These are phyloP conservation scores for Leccinum longicurvipes DNA, from an alignment of 768 basidiomycete genomes.

Conservation along the genomic window DNA sequence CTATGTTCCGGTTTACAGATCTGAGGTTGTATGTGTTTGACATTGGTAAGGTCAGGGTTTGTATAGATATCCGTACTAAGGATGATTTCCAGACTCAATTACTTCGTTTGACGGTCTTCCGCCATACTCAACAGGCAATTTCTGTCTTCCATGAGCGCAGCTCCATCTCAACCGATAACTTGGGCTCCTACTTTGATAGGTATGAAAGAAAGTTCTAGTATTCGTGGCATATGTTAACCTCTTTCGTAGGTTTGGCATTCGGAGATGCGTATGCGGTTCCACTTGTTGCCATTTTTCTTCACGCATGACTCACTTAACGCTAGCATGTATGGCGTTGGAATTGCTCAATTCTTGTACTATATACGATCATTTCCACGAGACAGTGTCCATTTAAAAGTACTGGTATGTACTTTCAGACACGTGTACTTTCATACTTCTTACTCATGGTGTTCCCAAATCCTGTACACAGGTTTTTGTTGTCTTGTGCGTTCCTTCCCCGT, in stretches of 20 bases:
- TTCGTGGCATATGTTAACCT: neutral
- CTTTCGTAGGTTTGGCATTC: constrained; percentile 18
- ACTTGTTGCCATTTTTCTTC: neutral
- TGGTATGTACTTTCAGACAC: constrained; percentile 7
- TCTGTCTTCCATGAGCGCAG: constrained; percentile 3
- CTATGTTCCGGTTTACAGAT: too few species aligned
- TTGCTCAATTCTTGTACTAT: constrained; percentile 8
- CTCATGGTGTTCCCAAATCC: neutral
- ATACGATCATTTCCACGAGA: constrained; percentile 17
- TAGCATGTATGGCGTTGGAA: neutral
- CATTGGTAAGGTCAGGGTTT: too few species aligned
- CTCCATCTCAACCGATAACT: neutral
- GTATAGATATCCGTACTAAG: too few species aligned
- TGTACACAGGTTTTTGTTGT: constrained; percentile 3
- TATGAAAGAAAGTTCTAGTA: neutral
- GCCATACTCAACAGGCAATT: neutral
- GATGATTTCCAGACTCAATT: too few species aligned
- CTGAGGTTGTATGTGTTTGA: too few species aligned
- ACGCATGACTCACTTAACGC: neutral
- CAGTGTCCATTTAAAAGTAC: constrained; percentile 2
- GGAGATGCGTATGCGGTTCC: constrained; percentile 9
- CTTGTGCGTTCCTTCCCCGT: constrained; percentile 6
- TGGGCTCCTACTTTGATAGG: constrained; percentile 20
- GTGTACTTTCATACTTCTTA: neutral
- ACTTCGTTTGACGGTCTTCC: too few species aligned